Base-by-base conservation (phyloP, 1,284 basidiomycete species). In the Grifola frondosa region DNA sequence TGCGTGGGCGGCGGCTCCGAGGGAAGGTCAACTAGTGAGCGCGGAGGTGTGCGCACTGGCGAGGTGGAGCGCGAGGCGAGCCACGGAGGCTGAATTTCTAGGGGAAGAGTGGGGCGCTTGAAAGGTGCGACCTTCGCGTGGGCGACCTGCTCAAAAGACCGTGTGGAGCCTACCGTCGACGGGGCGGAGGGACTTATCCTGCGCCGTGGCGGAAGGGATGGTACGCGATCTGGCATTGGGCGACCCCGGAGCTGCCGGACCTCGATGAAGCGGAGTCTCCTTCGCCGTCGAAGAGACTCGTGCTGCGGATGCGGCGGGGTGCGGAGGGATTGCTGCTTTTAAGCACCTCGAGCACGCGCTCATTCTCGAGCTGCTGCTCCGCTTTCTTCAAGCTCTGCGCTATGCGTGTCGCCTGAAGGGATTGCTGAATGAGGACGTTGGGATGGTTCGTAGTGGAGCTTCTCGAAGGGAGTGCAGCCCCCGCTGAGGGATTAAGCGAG, bases 301-400 rank as follows among this genome's bases (percentile, higher is more conserved):
- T 53, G 45, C 65, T 66, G 11, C 63, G 43, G 16, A 55, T 59
- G 5, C 61, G 46, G 12, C 53, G 50, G 6, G 21, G 21, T 8
- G 12, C 28, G 19, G 46, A 40, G 30, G 56, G 36, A 29, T 57
- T 43, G 42, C 58, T 60, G 44, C 55, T 63, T 62, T 82, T 82
- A 22, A 88, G 69, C 5, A 88, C 80, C 55, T 82, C 78, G 44
- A 86, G 64, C n/a, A 86, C 73, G 15, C 84, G 70, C 57, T 84
- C 80, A 49, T 77, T 74, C 58, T 84, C 83, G n/a, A 84, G 67
- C 47, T 76, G 72, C 34, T 78, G 77, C 53, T 87, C 81, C 0
- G 77, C 80, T 40, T 76, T 75, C 61, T 86, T 85, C 61, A 85
- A 67, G 7, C 73, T 74, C 59, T 84, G 79, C 4, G 77, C 86